Conservation (phyloP, 1,139 yeast species). For the Candida gigantensis region DNA sequence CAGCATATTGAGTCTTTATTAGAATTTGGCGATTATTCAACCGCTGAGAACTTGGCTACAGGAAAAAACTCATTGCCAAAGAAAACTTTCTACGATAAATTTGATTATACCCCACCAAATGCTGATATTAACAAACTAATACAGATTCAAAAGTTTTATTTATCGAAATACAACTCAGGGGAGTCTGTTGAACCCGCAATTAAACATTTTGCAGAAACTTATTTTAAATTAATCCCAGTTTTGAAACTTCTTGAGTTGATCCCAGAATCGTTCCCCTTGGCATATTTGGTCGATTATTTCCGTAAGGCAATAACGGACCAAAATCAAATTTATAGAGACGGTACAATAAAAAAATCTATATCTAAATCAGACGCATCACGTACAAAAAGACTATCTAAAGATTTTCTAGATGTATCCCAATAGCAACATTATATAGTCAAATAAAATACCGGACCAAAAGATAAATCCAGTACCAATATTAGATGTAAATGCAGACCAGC, state of each 20-base stretch:
- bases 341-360: slow-evolving; percentile 28
- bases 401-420: slow-evolving; percentile 40
- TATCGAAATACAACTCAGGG: slow-evolving; percentile 15
- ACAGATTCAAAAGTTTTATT: slow-evolving; percentile 26
- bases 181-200: slow-evolving; percentile 22
- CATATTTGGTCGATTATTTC: slow-evolving; percentile 31
- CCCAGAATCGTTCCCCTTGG: slow-evolving; percentile 36
- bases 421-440: slow-evolving; percentile 65
- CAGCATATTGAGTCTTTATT: slow-evolving; percentile 8
- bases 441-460: slow-evolving; percentile 71
- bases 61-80: slow-evolving; percentile 26
- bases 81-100: slow-evolving; percentile 18
- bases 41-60: slow-evolving; percentile 37
- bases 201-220: slow-evolving; percentile 31
- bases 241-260: slow-evolving; percentile 29
- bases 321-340: slow-evolving; percentile 22
- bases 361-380: slow-evolving; percentile 26
- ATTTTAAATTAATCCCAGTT: slow-evolving; percentile 25
- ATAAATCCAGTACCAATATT: slow-evolving; percentile 82
- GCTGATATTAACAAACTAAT: slow-evolving; percentile 12
- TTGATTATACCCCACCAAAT: not conserved
- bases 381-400: slow-evolving; percentile 17
- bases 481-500: slow-evolving; percentile 78
- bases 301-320: slow-evolving; percentile 22
- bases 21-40: slow-evolving; percentile 27